Percentiles rank a stretch among this genome's conserved stretches.
Evolutionary conservation across 2,329 filamentous ascomycete species (phyloP).

Genomic region (Cladosporium sp.): DNA sequence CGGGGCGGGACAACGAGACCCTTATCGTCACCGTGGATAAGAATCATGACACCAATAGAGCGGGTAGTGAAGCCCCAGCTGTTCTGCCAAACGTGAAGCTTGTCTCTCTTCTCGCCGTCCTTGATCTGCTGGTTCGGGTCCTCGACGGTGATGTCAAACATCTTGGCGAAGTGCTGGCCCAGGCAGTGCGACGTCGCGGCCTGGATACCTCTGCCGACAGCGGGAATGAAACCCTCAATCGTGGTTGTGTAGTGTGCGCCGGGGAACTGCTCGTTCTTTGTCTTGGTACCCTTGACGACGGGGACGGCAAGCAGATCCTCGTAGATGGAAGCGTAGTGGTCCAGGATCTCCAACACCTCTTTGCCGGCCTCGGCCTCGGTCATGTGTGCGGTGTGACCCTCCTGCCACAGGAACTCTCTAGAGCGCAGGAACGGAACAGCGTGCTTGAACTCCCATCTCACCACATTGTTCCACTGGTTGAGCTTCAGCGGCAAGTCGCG

Average conservation of each 20-base stretch:
- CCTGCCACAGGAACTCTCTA: conserved; percentile 96
- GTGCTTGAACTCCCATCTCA: conserved; percentile 97
- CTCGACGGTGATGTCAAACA: conserved; percentile 98
- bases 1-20: conserved; percentile 89
- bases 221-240: conserved; percentile 92
- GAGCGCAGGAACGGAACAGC: conserved; percentile 79
- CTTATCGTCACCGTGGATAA: conserved; percentile 95
- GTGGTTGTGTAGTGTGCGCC: conserved; percentile 96
- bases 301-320: conserved; percentile 91
- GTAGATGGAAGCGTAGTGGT: conserved; percentile 88
- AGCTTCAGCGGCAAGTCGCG: conserved; percentile 88
- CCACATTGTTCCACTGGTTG: conserved; percentile 96
- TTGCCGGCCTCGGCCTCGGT: conserved; percentile 74
- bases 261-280: conserved; percentile 96
- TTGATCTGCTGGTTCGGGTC: conserved; percentile 66
- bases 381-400: conserved; percentile 89
- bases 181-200: conserved; percentile 91
- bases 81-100: conserved; percentile 25
- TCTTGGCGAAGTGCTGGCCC: conserved; percentile 97
- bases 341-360: conserved; percentile 89
- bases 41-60: conserved; percentile 97
- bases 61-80: conserved; percentile 56
- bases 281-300: conserved; percentile 90
- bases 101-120: conserved; percentile 66
- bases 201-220: conserved; percentile 94